Base-by-base conservation (phyloP, 768 basidiomycete genomes). In the Suillus clintonianus region DNA sequence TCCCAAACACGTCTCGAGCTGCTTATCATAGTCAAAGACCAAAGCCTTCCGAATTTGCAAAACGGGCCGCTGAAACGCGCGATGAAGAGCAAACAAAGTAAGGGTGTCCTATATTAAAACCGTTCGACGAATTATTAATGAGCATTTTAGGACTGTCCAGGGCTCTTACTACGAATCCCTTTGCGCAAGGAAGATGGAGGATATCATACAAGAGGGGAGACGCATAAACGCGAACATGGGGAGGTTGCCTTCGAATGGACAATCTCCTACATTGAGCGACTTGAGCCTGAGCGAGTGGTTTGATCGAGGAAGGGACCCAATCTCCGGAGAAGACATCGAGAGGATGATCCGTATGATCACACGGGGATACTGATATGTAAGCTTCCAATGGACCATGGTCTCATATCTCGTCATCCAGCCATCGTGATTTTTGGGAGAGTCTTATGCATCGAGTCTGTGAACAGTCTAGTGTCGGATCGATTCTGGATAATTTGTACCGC, bases 281-380 rank as follows among this genome's bases (percentile, higher is more conserved):
- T 11, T 36, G n/a, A 54, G 53, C 34, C 13, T 54, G 53, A 54
- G 34, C 34, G 53, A 54, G 53, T 54, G 53, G 53, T 54, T 22
- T 22, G 22, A 13, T 54, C 53, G 53, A 10, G 53, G 11, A 22
- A 54, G 32, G 34, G 14, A 54, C 14, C 53, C 53, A 19, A 53
- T 54, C n/a, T 34, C 32, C 7, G 53, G 53, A 54, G 53, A 54
- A n/a, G 32, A 36, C 34, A 54, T 54, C 53, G 53, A 54, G 53
- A 34, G n/a, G 53, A 34, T 54, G 51, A 53, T 54, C 53, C 53
- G n/a, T 22, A 36, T 36, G 8, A 19, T 54, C 34, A 11, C 36
- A 54, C 19, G 53, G 34, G 34, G 53, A 5, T 3, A 13, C 13
- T 54, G 53, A 54, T 0, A 36, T 19, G 53, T 22, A 51, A 19